Percentiles rank a stretch among this genome's conserved stretches.
phyloP scores from a whole-genome alignment of 2,329 filamentous ascomycete species.

The Teratosphaeria destructans region DNA sequence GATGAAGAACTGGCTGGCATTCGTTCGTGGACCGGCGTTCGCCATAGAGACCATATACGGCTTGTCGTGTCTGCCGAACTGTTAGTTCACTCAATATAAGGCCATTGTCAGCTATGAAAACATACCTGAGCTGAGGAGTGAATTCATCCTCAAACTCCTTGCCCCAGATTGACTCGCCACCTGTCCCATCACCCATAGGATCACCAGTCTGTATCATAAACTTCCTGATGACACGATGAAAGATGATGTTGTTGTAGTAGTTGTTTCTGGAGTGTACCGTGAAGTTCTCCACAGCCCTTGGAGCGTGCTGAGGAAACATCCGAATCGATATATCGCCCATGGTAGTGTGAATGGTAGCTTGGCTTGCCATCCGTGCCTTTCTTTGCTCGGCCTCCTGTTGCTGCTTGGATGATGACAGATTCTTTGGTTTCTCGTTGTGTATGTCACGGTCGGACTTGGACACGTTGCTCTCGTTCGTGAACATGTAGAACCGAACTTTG shows the following conservation, averaged over 20 bases:
- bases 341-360: conserved; percentile 81
- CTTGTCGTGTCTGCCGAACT: conserved; percentile 59
- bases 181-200: conserved; percentile 77
- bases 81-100: neutral
- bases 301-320: conserved; percentile 84
- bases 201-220: conserved; percentile 96
- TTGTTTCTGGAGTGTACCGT: conserved; percentile 79
- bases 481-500: conserved; percentile 95
- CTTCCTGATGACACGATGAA: conserved; percentile 92
- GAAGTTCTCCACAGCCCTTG: conserved; percentile 95
- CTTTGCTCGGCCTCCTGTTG: conserved; percentile 45
- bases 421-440: conserved; percentile 83
- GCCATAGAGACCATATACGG: conserved; percentile 97
- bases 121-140: conserved; percentile 55
- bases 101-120: neutral
- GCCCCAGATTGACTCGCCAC: conserved; percentile 89
- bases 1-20: conserved; percentile 96
- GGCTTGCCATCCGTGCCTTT: conserved; percentile 60
- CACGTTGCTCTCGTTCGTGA: conserved; percentile 78
- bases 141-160: conserved; percentile 90
- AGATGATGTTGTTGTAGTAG: conserved; percentile 97
- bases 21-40: conserved; percentile 90
- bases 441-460: conserved; percentile 79
- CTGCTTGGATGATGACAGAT: conserved; percentile 45
- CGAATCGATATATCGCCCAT: conserved; percentile 90